A percentile compares a stretch with the other conserved stretches of the same genome.
phyloP scores from a whole-genome alignment of 2,329 filamentous ascomycete genomes.

The Diaporthe citriasiana region DNA sequence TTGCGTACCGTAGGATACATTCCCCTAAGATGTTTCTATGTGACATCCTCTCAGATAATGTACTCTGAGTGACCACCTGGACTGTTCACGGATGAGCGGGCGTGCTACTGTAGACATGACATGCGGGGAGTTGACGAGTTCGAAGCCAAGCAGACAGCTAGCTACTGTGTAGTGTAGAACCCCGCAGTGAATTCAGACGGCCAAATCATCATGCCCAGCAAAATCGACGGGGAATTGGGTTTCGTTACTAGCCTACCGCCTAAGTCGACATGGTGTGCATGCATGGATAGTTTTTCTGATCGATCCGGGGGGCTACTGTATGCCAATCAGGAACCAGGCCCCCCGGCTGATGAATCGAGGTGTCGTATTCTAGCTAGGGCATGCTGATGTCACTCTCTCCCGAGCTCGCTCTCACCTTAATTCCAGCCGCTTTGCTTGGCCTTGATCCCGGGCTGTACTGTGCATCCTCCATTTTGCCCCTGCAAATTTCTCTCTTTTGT shows the following conservation, averaged over 20 bases:
- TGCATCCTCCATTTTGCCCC: slow-evolving; percentile 5
- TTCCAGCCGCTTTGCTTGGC: slow-evolving; percentile 8
- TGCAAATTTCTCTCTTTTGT: slow-evolving; percentile 7
- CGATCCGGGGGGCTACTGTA: background rate
- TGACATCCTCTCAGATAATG: no score
- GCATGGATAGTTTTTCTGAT: background rate
- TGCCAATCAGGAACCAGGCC: slow-evolving; percentile 16
- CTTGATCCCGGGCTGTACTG: slow-evolving; percentile 6
- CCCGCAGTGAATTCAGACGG: slow-evolving; percentile 26
- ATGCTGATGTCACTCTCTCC: slow-evolving; percentile 30
- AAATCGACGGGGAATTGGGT: slow-evolving; percentile 15
- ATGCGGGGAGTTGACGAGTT: background rate
- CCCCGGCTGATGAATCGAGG: background rate
- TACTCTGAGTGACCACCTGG: no score
- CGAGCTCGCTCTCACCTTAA: background rate
- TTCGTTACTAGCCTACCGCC: background rate
- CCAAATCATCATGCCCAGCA: slow-evolving; percentile 3
- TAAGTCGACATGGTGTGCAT: background rate
- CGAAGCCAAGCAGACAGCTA: background rate
- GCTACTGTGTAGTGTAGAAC: background rate
- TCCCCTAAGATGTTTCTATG: background rate
- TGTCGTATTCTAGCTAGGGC: background rate
- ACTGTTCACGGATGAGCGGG: no score
- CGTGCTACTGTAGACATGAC: background rate
- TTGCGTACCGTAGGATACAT: background rate